Evolutionary conservation across 768 basidiomycete genomes (phyloP), one percentile per base, ranked within the genome.

Genomic region (Coprinopsis marcescibilis): DNA sequence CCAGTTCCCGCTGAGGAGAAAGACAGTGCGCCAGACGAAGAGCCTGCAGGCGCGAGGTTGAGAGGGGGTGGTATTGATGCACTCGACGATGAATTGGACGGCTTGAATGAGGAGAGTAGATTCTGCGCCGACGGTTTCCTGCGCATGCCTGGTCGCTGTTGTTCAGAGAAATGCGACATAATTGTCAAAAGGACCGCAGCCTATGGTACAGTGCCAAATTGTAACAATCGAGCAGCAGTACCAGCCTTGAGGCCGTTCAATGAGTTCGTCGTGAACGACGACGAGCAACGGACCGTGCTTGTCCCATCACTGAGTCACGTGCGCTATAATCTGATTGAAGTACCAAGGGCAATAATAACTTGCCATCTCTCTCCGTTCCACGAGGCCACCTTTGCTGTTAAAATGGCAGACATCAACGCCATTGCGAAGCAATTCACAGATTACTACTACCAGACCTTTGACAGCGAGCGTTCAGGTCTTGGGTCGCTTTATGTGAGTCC

Each of bases 71-170:
- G 63, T 8, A 63, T 53, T 43, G 68, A 57, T 3, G 59, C 57
- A 50, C 39, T 56, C 49, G 69, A 50, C 11, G 63, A 54, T 11
- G 60, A 52, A 42, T 54, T 48, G 48, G 52, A 51, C 33, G 65
- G 55, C 64, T 81, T 89, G 76, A 89, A 89, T 34, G 83, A 81
- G 6, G 81, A 78, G 26, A 92, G 75, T 38, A 91, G 72, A 64
- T 90, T 88, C 68, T 85, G 88, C 10, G 83, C 88, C 10, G 87
- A 89, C 15, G 86, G 87, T 69, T 91, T 92, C 54, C 89, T 80
- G 55, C 88, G 83, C 76, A 92, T 83, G 5, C 69, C 55, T 23
- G 86, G 85, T 45, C 80, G 78, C 49, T 58, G 53, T 34, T 68
- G 65, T 38, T 57, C 56, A 21, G 63, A 33, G 52, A 67, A 69